Base-by-base conservation (phyloP, 2,329 filamentous ascomycete species). In the Phoma sp. region DNA sequence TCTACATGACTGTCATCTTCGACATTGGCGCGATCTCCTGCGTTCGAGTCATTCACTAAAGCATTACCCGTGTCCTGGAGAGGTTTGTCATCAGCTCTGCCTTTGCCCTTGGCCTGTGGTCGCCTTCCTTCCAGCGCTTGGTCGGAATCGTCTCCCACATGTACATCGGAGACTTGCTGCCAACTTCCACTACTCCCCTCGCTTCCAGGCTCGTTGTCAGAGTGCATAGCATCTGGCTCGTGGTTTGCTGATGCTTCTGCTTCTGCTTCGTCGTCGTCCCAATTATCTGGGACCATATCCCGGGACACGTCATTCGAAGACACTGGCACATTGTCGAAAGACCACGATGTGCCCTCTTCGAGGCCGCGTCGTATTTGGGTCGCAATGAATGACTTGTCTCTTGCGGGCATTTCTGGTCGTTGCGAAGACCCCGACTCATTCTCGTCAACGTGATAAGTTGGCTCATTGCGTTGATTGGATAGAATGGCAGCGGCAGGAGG, bases 301-400 rank as follows among this genome's bases (percentile, higher is more conserved):
- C 33, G 23, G 23, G 35, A 29, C 8, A 47, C 43, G 8, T 57
- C 35, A 11, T 53, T 46, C 14, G 49, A 29, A n/a, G 53, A 22
- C 6, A 61, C 46, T n/a, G 63, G 61, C 22, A 64, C 51, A 39
- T 61, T 66, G 4, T 62, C 64, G 40, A 72, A 72, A 1, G 69
- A 70, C 71, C 70, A 74, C 4, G 67, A 55, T 25, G 61, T 61
- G 35, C 58, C 59, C 63, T 82, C 80, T 66, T 82, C 80, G 7
- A 82, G 62, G 23, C 71, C 68, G 8, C 80, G 75, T 45, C 76
- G 77, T 37, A 83, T 80, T 44, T 78, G 75, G 3, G 78, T 77
- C 3, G 80, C 80, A 53, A 77, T 70, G 30, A 75, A 81, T 3
- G 77, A 76, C 13, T 69, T 72, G 46, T 79, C 77, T 53, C 80